Base-by-base conservation (phyloP, 1,139 yeast species). In the Sugiyamaella japonica region DNA sequence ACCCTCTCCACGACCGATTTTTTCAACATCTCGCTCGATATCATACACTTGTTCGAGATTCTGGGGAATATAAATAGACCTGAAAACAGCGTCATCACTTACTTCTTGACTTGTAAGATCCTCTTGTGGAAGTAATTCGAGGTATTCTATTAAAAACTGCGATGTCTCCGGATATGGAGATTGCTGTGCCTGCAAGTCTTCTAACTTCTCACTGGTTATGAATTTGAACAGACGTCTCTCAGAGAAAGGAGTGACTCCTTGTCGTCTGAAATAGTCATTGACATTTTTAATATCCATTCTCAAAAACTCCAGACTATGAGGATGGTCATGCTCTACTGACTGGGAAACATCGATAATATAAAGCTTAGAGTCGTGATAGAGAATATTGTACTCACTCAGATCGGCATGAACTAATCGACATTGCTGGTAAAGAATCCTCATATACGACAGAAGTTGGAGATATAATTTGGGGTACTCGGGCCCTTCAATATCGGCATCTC, bases 241-340 rank as follows among this genome's bases (percentile, higher is more conserved):
- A 1, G 95, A 83, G 62, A 87, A 86, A 3, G 89, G 86, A 54
- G 81, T 79, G 41, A 90, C 88, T 34, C 85, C 85, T 68, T 85
- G 84, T 64, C 80, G 80, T 57, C 84, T 78, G 66, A 95, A 95
- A 70, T 85, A 95, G 64, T 88, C 95, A 66, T 90, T 93, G 16
- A 93, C 90, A 66, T 95, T 95, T 70, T 91, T 93, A 66, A 95
- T 91, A 71, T 95, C 99, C 99, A 93, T 93, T 67, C 99, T 77
- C 57, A 95, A 73, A 67, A 95, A 95, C 68, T 93, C 98, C 58
- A 93, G 76, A 44, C 97, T 88, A 88, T 89, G 90, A 6, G 98
- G 99, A 70, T 95, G 99, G 64, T 91, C 97, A 20, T 96, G 98
- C 69, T 95, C 98, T 28, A 95, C 99, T 37, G 95, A 85, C 69